Percentiles rank a stretch among this genome's conserved stretches.
phyloP scores from a whole-genome alignment of 306 rosid species.

The Pyrus communis region DNA sequence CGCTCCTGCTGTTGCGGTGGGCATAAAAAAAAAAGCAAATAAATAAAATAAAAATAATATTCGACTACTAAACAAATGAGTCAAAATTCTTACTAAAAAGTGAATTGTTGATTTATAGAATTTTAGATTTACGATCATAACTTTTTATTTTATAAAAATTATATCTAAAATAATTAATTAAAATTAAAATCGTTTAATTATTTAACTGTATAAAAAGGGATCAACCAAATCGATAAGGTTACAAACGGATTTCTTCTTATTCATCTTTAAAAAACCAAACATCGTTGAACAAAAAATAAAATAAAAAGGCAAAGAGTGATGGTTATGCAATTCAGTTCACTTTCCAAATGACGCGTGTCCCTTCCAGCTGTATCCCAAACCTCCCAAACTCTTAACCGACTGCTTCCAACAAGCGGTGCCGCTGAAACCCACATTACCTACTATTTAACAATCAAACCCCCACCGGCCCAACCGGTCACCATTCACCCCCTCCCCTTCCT shows the following conservation, averaged over 20 bases:
- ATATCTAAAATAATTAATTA: too few species aligned
- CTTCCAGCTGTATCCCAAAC: constrained; percentile 88
- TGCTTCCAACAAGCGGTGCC: constrained; percentile 56
- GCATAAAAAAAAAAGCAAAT: not conserved
- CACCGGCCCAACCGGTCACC: constrained; percentile 75
- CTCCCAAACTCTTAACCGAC: constrained; percentile 43
- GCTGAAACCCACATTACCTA: not conserved
- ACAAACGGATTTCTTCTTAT: too few species aligned
- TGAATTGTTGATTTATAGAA: too few species aligned
- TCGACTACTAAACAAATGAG: not conserved
- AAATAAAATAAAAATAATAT: not conserved
- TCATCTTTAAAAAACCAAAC: too few species aligned
- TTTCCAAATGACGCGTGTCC: constrained; percentile 67
- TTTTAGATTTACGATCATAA: too few species aligned
- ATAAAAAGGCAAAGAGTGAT: not conserved
- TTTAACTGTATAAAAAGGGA: too few species aligned
- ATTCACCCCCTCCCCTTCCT: not conserved
- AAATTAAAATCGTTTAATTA: too few species aligned
- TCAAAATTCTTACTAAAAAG: too few species aligned
- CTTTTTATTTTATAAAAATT: too few species aligned
- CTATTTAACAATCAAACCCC: constrained; percentile 15
- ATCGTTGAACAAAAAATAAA: too few species aligned
- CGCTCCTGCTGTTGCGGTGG: constrained; percentile 19
- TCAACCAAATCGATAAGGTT: too few species aligned
- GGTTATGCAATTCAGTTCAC: constrained; percentile 5